phyloP scores from a whole-genome alignment of 495 filamentous ascomycete genomes.

The Terfezia claveryi region DNA sequence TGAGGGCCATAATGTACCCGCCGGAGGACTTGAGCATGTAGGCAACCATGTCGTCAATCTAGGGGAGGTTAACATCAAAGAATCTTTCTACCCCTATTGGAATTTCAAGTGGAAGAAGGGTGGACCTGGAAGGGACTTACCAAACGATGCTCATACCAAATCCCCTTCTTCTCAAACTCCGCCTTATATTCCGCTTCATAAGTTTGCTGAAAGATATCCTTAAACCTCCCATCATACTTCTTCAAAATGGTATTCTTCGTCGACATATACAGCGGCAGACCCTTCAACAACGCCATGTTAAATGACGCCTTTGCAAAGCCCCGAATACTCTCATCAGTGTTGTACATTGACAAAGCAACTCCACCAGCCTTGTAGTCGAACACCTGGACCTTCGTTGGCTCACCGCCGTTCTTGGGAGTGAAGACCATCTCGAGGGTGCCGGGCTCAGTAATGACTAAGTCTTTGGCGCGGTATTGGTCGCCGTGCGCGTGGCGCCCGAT shows the following conservation, averaged over 20 bases:
- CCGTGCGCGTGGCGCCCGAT: conserved; percentile 97
- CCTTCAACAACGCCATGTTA: conserved; percentile 76
- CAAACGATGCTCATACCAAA: conserved; percentile 98
- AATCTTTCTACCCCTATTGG: neutral
- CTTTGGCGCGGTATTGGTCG: conserved; percentile 93
- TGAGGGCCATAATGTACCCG: conserved; percentile 90
- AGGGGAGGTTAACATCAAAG: neutral
- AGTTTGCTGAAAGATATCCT: conserved; percentile 97
- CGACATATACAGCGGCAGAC: conserved; percentile 85
- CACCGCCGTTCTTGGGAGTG: conserved; percentile 53
- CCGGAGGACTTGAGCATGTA: conserved; percentile 95
- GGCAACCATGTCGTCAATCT: conserved; percentile 96
- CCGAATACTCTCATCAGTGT: conserved; percentile 81
- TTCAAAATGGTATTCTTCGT: conserved; percentile 99
- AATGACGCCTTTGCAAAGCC: conserved; percentile 92
- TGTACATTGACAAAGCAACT: conserved; percentile 86
- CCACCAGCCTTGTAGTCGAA: conserved; percentile 77
- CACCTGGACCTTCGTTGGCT: conserved; percentile 72
- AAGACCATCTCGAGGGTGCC: conserved; percentile 86
- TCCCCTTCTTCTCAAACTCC: conserved; percentile 69
- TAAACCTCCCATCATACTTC: conserved; percentile 94
- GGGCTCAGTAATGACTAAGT: conserved; percentile 54
- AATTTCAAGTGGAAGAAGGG: neutral
- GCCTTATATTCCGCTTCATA: conserved; percentile 72
- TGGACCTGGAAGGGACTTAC: neutral